Percentiles rank a stretch among this genome's conserved stretches.
Evolutionary conservation across 2,329 filamentous ascomycete species (phyloP).

Genomic region (Exophiala sp.): DNA sequence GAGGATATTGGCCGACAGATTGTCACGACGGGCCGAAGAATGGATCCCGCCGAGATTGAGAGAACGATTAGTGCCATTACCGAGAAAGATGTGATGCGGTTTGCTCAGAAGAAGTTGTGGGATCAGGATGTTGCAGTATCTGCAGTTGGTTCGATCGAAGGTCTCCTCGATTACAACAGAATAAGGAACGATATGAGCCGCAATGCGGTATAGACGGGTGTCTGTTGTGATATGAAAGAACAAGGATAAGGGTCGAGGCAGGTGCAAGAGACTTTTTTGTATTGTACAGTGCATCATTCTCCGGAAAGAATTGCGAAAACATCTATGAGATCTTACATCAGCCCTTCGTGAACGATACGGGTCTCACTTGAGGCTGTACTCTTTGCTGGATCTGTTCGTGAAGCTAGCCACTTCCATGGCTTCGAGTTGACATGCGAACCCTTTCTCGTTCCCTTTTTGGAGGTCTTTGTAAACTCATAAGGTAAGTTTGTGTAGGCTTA

Average conservation of each 20-base stretch:
- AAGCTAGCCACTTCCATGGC: no score
- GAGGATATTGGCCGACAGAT: slow-evolving; percentile 99
- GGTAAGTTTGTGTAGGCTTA: no score
- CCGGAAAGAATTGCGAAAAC: slow-evolving; percentile 16
- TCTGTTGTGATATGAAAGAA: background rate
- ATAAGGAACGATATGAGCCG: slow-evolving; percentile 80
- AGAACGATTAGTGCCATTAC: slow-evolving; percentile 82
- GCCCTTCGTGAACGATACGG: background rate
- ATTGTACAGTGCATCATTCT: slow-evolving; percentile 21
- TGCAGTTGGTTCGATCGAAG: slow-evolving; percentile 91
- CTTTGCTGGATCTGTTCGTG: no score
- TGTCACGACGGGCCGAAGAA: slow-evolving; percentile 90
- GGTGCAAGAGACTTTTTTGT: slow-evolving; percentile 8
- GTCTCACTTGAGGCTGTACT: no score
- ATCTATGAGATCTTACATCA: background rate
- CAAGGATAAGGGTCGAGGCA: background rate
- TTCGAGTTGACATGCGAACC: no score
- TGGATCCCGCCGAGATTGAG: slow-evolving; percentile 92
- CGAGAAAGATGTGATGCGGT: slow-evolving; percentile 95
- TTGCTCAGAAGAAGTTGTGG: slow-evolving; percentile 93
- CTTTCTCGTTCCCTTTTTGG: no score
- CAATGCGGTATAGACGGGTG: slow-evolving; percentile 50
- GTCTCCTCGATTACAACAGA: slow-evolving; percentile 54
- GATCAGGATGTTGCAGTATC: slow-evolving; percentile 94
- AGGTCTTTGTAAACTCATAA: no score